Evolutionary conservation across 2,329 filamentous ascomycete genomes (phyloP).

Genomic region (Westerdykella aurantiaca): DNA sequence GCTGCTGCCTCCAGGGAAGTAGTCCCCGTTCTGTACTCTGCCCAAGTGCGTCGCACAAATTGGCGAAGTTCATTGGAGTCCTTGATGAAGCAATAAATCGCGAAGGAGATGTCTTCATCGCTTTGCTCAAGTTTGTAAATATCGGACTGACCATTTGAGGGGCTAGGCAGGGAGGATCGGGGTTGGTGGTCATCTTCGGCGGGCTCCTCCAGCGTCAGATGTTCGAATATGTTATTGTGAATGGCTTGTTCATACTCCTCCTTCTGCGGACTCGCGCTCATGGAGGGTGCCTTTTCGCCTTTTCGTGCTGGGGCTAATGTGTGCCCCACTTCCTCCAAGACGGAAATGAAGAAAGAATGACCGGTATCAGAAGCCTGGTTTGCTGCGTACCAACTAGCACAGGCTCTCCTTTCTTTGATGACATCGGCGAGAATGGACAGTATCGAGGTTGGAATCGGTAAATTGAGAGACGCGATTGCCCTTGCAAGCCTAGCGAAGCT

Average conservation of each 20-base stretch:
- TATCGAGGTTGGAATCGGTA: too few relatives aligned
- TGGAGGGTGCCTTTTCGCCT: too few relatives aligned
- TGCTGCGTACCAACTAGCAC: too few relatives aligned
- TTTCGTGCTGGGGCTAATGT: neutral
- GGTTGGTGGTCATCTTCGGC: slow-evolving; percentile 1
- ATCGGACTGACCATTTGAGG: neutral
- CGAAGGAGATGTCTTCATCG: slow-evolving; percentile 10
- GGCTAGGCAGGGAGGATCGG: neutral
- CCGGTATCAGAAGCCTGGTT: too few relatives aligned
- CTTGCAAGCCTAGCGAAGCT: too few relatives aligned
- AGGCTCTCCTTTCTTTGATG: too few relatives aligned
- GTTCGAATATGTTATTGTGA: neutral
- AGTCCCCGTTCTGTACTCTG: slow-evolving; percentile 22
- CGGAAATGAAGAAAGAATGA: neutral
- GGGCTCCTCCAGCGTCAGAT: neutral
- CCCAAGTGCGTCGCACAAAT: slow-evolving; percentile 28
- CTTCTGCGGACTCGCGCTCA: too few relatives aligned
- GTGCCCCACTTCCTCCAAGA: neutral
- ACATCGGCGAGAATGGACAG: too few relatives aligned
- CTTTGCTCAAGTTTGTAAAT: slow-evolving; percentile 7
- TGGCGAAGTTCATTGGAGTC: slow-evolving; percentile 24
- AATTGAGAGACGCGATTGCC: too few relatives aligned
- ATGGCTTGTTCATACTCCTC: too few relatives aligned
- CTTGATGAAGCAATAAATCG: slow-evolving; percentile 24
- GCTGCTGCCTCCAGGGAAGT: slow-evolving; percentile 31